These are phyloP conservation scores for Malus sieversii DNA, from an alignment of 306 rosid genomes.

Conservation along the genomic window DNA sequence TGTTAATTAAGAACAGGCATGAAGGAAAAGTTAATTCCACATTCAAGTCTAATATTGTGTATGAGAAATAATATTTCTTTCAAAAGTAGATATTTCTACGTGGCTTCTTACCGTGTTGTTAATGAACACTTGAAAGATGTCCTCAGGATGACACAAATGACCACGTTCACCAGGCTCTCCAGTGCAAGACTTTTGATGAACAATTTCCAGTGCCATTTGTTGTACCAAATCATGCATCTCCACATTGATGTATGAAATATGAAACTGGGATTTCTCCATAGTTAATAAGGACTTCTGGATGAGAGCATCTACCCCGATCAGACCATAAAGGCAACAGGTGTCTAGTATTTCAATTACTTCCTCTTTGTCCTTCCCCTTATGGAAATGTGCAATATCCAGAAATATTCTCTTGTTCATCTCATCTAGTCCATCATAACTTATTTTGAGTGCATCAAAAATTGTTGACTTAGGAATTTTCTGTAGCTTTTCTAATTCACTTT, in stretches of 20 bases:
- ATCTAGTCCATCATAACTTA: conserved; percentile 24
- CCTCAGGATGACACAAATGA: conserved; percentile 12
- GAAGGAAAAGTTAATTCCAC: no score
- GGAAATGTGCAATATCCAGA: conserved; percentile 30
- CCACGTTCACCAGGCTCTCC: not conserved
- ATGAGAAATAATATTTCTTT: not conserved
- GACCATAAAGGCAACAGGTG: conserved; percentile 1
- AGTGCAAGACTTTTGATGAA: not conserved
- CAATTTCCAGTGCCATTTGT: conserved; percentile 23
- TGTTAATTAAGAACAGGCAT: not conserved
- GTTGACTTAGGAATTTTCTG: conserved; percentile 9
- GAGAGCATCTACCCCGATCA: conserved; percentile 24
- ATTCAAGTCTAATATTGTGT: no score
- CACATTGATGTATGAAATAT: no score
- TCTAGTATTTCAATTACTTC: conserved; percentile 10
- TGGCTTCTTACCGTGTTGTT: not conserved
- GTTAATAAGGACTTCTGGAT: no score
- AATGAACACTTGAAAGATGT: not conserved
- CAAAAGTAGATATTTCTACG: not conserved
- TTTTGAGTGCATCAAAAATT: conserved; percentile 5
- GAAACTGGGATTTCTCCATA: no score
- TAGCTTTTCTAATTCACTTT: conserved; percentile 23
- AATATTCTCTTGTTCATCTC: conserved; percentile 17
- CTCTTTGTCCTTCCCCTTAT: conserved; percentile 22
- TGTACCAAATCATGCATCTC: conserved; percentile 33